Percentiles rank a stretch among this genome's conserved stretches.
These are phyloP conservation scores for Davidsoniella australis DNA, from an alignment of 2,329 filamentous ascomycete genomes.

Conservation along the genomic window DNA sequence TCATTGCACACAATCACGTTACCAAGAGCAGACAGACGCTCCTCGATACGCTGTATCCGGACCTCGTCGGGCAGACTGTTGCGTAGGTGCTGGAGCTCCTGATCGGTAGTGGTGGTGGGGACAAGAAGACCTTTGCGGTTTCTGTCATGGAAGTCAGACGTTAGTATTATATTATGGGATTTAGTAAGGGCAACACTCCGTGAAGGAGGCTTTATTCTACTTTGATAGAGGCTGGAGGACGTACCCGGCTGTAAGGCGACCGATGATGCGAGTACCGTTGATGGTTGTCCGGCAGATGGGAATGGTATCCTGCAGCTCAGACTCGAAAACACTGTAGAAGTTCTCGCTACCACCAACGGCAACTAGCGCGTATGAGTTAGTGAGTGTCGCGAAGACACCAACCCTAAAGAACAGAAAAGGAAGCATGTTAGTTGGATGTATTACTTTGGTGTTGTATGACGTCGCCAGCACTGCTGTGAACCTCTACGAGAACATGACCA, in stretches of 20 bases:
- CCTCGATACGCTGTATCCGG: slow-evolving; percentile 94
- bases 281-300: slow-evolving; percentile 95
- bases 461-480: background rate
- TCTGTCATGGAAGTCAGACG: slow-evolving; percentile 24
- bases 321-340: slow-evolving; percentile 98
- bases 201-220: background rate
- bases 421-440: slow-evolving; percentile 10
- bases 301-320: slow-evolving; percentile 91
- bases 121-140: slow-evolving; percentile 96
- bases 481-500: too few species aligned
- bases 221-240: slow-evolving; percentile 16
- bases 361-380: slow-evolving; percentile 91
- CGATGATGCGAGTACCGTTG: slow-evolving; percentile 88
- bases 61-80: slow-evolving; percentile 85
- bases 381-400: slow-evolving; percentile 90
- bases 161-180: background rate
- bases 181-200: background rate
- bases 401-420: slow-evolving; percentile 39
- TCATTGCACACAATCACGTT: slow-evolving; percentile 97
- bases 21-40: slow-evolving; percentile 83
- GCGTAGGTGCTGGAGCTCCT: slow-evolving; percentile 92
- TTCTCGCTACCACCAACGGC: slow-evolving; percentile 93
- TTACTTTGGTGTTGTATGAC: background rate
- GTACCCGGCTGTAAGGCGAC: slow-evolving; percentile 81
- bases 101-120: slow-evolving; percentile 88